Evolutionary conservation across 352 stramenopile species (phyloP).

Genomic region (Phytophthora syringae): DNA sequence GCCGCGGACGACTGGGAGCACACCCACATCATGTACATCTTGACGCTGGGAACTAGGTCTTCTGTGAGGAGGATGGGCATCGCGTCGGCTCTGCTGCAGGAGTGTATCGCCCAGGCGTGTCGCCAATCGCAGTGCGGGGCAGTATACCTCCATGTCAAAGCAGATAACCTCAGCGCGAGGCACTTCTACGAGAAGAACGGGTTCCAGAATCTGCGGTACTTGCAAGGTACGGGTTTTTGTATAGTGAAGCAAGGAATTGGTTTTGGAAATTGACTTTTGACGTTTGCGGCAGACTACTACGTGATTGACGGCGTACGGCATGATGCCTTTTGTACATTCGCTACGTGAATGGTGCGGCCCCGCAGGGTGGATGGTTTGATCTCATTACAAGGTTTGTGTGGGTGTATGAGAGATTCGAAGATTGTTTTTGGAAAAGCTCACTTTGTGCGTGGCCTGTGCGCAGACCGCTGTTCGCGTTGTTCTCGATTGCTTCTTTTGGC

Average conservation of each 20-base stretch:
- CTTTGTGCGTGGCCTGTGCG: slow-evolving; percentile 10
- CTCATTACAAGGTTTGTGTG: slow-evolving; percentile 55
- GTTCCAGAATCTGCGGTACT: slow-evolving; percentile 93
- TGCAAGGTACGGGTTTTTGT: slow-evolving; percentile 69
- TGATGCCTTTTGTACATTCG: slow-evolving; percentile 88
- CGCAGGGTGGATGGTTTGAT: slow-evolving; percentile 73
- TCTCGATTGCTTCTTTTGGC: slow-evolving; percentile 70
- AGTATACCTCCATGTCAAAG: slow-evolving; percentile 98
- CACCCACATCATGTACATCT: slow-evolving; percentile 96
- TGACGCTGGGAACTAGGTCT: slow-evolving; percentile 92
- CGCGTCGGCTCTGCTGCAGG: slow-evolving; percentile 88
- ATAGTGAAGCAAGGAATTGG: background rate
- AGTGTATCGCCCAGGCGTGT: slow-evolving; percentile 89
- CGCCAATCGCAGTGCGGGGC: slow-evolving; percentile 84
- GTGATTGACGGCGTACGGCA: slow-evolving; percentile 84
- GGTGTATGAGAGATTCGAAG: background rate
- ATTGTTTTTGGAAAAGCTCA: slow-evolving; percentile 8
- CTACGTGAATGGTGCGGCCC: slow-evolving; percentile 80
- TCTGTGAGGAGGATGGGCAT: slow-evolving; percentile 91
- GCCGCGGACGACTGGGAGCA: slow-evolving; percentile 64
- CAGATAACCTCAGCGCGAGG: slow-evolving; percentile 93
- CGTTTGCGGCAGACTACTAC: slow-evolving; percentile 73
- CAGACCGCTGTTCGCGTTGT: slow-evolving; percentile 62
- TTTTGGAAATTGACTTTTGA: background rate
- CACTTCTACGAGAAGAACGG: slow-evolving; percentile 97